Base-by-base conservation (phyloP, 2,329 filamentous ascomycete species). In the Colletotrichum eleusines region DNA sequence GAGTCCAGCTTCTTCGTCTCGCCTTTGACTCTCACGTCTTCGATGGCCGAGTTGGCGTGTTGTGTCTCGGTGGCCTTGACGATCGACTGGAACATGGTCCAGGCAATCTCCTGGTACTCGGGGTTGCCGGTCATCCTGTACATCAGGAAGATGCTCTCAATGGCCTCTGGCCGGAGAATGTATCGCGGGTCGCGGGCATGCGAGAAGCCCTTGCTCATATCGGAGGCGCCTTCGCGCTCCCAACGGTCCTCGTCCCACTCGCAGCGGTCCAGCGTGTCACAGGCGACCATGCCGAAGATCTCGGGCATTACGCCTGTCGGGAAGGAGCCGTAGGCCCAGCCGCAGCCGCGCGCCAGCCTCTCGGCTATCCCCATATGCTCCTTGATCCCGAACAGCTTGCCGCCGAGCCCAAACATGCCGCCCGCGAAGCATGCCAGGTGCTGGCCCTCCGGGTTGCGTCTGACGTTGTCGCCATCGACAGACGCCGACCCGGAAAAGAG, bases 161-260 rank as follows among this genome's bases (percentile, higher is more conserved):
- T 83, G 12, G 85, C 85, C 73, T 87, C 85, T 0, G 85, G 84
- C 0, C 86, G 79, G n/a, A 88, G 80, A 26, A 85, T 78, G 68
- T 88, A 88, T 3, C 84, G 81, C 0, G 85, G 78, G 64, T 88
- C 85, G 0, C 80, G 84, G n/a, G 81, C 81, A 73, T 89, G 87
- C 58, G 86, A 90, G 78, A 93, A 94, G 0, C 93, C 92, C 14
- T 87, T 85, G 7, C 78, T 77, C 23, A 79, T 64, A 11, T 73
- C 72, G 1, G 76, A 72, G 12, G 77, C 75, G 33, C 75, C 76
- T 42, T 73, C 76, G 26, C 58, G 54, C 62, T 59, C 58, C 72
- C 72, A 73, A 7, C 51, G 63, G 3, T 76, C 66, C 5, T 76
- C 70, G 40, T 85, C 85, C n/a, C 84, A 85, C 11, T 85, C 77